A percentile compares a stretch with the other conserved stretches of the same genome.
Conservation (phyloP, 306 rosid species). For the Quercus mongolica region DNA sequence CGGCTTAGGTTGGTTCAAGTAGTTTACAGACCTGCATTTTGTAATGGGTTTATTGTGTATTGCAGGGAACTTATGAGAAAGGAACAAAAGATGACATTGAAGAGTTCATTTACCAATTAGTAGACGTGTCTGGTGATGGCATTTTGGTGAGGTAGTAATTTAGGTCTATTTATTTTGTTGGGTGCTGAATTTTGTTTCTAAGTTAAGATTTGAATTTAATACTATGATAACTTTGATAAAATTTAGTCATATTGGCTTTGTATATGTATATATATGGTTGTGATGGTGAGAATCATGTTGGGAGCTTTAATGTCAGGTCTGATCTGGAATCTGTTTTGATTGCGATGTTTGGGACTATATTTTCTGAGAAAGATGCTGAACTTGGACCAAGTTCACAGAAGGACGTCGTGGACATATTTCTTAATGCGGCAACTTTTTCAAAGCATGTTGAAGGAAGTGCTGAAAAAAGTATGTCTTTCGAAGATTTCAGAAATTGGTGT, state of each 20-base stretch:
- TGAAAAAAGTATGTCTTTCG: conserved; percentile 56
- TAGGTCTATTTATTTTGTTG: not conserved
- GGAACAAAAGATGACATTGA: conserved; percentile 80
- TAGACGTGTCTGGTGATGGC: conserved; percentile 52
- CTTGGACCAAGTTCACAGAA: conserved; percentile 42
- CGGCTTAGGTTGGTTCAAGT: too few relatives aligned
- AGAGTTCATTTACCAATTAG: conserved; percentile 61
- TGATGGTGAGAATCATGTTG: conserved; percentile 25
- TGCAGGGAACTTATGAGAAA: conserved; percentile 79
- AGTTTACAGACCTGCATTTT: not conserved
- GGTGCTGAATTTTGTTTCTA: not conserved
- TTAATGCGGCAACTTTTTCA: conserved; percentile 63
- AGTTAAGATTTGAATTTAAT: not conserved
- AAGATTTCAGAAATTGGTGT: conserved; percentile 85
- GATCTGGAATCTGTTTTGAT: conserved; percentile 68
- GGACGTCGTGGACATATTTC: conserved; percentile 52
- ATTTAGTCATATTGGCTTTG: not conserved
- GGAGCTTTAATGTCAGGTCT: conserved; percentile 55
- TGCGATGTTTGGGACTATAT: conserved; percentile 46
- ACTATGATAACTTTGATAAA: too few relatives aligned
- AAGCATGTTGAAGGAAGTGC: conserved; percentile 35
- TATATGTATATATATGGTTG: conserved; percentile 3
- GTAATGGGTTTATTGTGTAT: not conserved
- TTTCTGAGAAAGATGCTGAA: conserved; percentile 40
- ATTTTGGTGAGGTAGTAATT: conserved; percentile 47